phyloP scores from a whole-genome alignment of 208 protist species.

The Acanthamoeba culbertsoni region DNA sequence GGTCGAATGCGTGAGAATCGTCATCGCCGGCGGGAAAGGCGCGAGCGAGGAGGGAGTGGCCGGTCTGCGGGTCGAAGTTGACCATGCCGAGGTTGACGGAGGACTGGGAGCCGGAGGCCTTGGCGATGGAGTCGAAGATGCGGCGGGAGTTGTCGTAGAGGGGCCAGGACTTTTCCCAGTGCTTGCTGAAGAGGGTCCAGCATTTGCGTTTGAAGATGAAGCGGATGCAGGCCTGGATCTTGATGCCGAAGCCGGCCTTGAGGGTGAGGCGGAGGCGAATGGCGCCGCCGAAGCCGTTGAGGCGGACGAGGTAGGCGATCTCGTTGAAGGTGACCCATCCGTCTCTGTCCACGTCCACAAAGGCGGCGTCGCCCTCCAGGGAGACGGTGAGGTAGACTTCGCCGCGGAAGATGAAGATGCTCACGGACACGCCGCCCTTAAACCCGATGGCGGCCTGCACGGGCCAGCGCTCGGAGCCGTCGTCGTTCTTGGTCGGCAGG shows the following conservation, averaged over 20 bases:
- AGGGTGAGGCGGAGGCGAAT: not conserved
- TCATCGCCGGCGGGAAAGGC: not conserved
- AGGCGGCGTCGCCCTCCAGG: not conserved
- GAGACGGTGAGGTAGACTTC: not conserved
- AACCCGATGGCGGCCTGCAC: not conserved
- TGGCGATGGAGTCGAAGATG: not conserved
- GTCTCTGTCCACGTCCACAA: slow-evolving; percentile 5
- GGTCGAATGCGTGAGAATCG: no score
- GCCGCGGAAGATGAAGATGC: slow-evolving; percentile 47
- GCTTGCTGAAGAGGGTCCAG: not conserved
- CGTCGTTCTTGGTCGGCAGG: slow-evolving; percentile 6
- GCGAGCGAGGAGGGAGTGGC: not conserved
- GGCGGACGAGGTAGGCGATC: slow-evolving; percentile 22
- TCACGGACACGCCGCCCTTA: slow-evolving; percentile 16
- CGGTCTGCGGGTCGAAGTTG: not conserved
- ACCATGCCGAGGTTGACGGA: not conserved
- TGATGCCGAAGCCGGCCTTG: not conserved
- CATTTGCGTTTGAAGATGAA: not conserved
- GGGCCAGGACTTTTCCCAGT: not conserved
- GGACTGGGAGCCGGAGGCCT: not conserved
- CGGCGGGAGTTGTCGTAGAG: not conserved
- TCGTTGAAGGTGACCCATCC: slow-evolving; percentile 50
- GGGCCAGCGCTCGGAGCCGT: slow-evolving; percentile 40
- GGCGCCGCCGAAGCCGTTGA: not conserved
- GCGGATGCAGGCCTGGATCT: slow-evolving; percentile 14